Evolutionary conservation across 345 rosid species (phyloP).

Genomic region (Eutrema yunnanense): DNA sequence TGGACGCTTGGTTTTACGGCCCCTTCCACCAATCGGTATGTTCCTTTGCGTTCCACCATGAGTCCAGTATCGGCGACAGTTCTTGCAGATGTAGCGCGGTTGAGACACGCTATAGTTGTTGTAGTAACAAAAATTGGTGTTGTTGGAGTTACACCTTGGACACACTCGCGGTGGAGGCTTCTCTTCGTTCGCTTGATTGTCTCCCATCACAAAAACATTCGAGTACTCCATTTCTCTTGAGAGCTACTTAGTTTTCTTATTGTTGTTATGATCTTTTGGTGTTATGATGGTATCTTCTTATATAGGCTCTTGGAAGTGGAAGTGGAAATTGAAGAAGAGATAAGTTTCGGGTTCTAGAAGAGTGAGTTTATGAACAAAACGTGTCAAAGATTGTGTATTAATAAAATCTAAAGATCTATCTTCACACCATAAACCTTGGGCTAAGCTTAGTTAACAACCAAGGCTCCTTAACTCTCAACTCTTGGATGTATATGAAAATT

Average conservation of each 20-base stretch:
- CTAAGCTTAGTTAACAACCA: background rate
- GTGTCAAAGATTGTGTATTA: background rate
- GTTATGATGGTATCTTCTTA: background rate
- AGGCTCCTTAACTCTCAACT: background rate
- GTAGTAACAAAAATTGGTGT: conserved; percentile 22
- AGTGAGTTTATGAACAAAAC: background rate
- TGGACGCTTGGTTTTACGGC: background rate
- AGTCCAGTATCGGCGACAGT: conserved; percentile 26
- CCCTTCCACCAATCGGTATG: conserved; percentile 20
- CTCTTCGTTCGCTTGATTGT: background rate
- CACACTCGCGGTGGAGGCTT: conserved; percentile 8
- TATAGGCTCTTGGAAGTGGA: background rate
- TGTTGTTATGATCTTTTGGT: background rate
- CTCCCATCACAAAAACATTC: background rate
- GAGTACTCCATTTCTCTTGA: background rate
- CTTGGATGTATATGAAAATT: background rate
- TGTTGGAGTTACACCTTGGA: conserved; percentile 12
- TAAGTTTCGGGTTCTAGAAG: background rate
- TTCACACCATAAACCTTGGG: background rate
- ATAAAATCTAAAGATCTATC: background rate
- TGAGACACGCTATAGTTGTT: conserved; percentile 20
- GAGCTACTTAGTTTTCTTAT: background rate
- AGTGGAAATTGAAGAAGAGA: background rate
- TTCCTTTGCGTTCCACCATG: conserved; percentile 16
- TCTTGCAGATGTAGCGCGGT: conserved; percentile 20